Base-by-base conservation (phyloP, 176 grass and related monocot species). In the Eragrostis nindensis region DNA sequence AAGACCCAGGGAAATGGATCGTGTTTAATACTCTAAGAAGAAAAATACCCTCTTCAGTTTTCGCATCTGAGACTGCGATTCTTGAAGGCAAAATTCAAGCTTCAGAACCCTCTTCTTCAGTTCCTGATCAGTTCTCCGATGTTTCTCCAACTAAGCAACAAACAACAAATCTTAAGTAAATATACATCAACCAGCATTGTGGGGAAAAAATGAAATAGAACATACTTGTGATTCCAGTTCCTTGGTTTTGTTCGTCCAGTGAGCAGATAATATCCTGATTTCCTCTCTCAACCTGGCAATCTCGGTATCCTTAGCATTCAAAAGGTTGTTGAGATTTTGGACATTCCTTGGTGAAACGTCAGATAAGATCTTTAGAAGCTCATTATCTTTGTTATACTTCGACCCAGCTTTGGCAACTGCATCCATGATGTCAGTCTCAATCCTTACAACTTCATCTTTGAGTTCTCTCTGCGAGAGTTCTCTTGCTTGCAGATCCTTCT, bases 31-130 rank as follows among this genome's bases (percentile, higher is more conserved):
- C 42, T 57, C 52, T 73, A 75, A 32, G 36, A 59, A 69, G 16
- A 17, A 62, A 55, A 10, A 67, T 91, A 98, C 96, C 88, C 88
- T 91, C 54, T 91, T 91, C 76, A 98, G 80, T 81, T 95, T 98
- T 32, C 92, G 76, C 68, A 95, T 98, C 36, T 98, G 96, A 8
- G 80, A 93, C 39, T 89, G 88, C 64, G 96, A 87, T 90, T 98
- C 96, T 83, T 98, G 96, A 47, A 98, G 90, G 54, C 92, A 98
- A 71, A 98, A 95, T 60, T 98, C 96, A 52, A 95, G 96, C 70
- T 98, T 98, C n/a, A 98, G 61, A 82, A 98, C 82, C 68, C 76
- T 93, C 71, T 98, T 93, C 71, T 95, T 98, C 84, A 95, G 82
- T 55, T 98, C 96, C 71, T 98, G 90, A 65, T 98, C 86, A 13